Conservation (phyloP, 306 rosid genomes). For the Rosa rugosa region DNA sequence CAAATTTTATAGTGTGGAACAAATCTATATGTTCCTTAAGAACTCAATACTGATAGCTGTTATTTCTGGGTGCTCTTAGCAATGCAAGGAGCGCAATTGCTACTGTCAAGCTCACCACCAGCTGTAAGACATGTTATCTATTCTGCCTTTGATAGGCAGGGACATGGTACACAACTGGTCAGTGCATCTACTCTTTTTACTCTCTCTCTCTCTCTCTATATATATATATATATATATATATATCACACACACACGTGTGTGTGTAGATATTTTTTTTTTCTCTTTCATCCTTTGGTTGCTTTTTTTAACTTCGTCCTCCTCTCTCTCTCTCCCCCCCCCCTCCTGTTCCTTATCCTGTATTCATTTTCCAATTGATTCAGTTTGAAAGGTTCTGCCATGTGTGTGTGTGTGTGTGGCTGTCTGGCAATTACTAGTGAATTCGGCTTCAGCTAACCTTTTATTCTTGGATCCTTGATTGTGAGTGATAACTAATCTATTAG, state of each 20-base stretch:
- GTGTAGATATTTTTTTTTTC: too few relatives aligned
- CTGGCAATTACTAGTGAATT: not conserved
- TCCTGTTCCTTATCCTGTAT: not conserved
- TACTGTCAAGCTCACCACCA: slow-evolving; percentile 61
- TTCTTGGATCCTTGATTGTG: not conserved
- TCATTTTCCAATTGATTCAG: not conserved
- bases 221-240: too few relatives aligned
- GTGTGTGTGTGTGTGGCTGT: not conserved
- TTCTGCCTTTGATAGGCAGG: slow-evolving; percentile 76
- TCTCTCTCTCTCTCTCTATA: too few relatives aligned
- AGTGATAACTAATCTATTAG: not conserved
- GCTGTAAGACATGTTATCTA: slow-evolving; percentile 66
- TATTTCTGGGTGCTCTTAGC: slow-evolving; percentile 44
- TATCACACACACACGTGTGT: too few relatives aligned
- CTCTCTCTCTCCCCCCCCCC: slow-evolving; percentile 6
- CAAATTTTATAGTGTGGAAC: not conserved
- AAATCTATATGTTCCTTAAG: not conserved
- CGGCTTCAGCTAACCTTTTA: not conserved
- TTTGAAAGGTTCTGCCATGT: not conserved
- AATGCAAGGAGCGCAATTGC: slow-evolving; percentile 58
- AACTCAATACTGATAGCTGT: slow-evolving; percentile 15
- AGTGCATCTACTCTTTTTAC: slow-evolving; percentile 23
- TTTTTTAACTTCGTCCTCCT: not conserved
- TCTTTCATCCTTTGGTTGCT: not conserved
- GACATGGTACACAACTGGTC: slow-evolving; percentile 88